Evolutionary conservation across 1,139 yeast genomes (phyloP), one percentile per base, ranked within the genome.

Genomic region (Blastobotrys elegans): DNA sequence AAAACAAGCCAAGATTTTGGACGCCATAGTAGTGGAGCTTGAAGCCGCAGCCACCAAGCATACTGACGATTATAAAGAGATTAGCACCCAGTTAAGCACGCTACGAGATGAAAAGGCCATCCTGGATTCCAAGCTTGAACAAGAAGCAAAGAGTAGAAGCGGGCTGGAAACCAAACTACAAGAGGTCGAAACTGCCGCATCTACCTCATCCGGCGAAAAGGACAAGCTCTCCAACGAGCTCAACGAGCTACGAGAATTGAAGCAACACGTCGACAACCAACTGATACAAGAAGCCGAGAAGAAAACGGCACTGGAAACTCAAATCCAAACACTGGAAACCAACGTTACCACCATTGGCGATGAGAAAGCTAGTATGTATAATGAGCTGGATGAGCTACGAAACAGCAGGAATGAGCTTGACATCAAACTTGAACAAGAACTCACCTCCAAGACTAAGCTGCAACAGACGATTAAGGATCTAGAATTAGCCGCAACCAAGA

Each of bases 401-500:
- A 10, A 21, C 10, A 26, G 14, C 17, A 42, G 43, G 17, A 22
- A 10, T 16, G 35, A 18, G 11, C 11, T 20, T 13, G 35, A 37
- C 30, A 10, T 24, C 8, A 20, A 45, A 26, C 21, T 46, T 24
- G 34, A 27, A n/a, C 37, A 47, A 20, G 22, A 36, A 11, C 35
- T 42, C 26, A 37, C 29, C 14, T 17, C 18, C 13, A 26, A 40
- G 21, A 31, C 27, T 7, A 43, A 39, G 3, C n/a, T 33, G 8
- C 22, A 35, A n/a, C 43, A 38, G 41, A 24, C 33, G 7, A n/a
- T 39, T 21, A 35, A 46, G 21, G 40, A 43, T 38, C 30, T 49
- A 6, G 37, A 51, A 22, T 31, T 44, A 4, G 44, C 43, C 16
- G 16, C 36, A 6, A 5, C 8, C 3, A 10, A 6, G 18, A 17